Percentiles rank a stretch among this genome's conserved stretches.
These are phyloP conservation scores for Pisolithus sp. DNA, from an alignment of 768 basidiomycete genomes.

Conservation along the genomic window DNA sequence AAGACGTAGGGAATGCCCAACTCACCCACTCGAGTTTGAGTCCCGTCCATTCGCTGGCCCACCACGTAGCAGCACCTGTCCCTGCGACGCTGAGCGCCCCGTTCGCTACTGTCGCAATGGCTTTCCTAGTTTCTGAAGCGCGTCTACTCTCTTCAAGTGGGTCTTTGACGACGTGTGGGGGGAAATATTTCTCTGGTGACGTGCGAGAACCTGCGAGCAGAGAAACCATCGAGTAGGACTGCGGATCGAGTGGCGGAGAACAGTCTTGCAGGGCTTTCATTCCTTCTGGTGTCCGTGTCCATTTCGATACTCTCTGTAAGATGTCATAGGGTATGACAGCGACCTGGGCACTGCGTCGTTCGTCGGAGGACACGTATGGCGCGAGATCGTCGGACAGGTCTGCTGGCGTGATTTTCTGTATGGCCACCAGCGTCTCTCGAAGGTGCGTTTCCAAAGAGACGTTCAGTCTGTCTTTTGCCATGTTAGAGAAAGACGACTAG, in stretches of 20 bases:
- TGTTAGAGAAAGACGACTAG: background rate
- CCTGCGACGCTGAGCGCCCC: slow-evolving; percentile 63
- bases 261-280: slow-evolving; percentile 30
- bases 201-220: slow-evolving; percentile 73
- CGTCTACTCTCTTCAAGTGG: slow-evolving; percentile 43
- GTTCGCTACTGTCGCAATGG: slow-evolving; percentile 66
- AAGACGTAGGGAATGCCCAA: slow-evolving; percentile 6
- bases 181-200: slow-evolving; percentile 72
- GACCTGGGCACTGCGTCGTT: slow-evolving; percentile 8
- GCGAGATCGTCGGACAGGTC: slow-evolving; percentile 38
- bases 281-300: slow-evolving; percentile 56
- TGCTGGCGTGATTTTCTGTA: slow-evolving; percentile 41
- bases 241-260: slow-evolving; percentile 42
- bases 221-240: slow-evolving; percentile 62
- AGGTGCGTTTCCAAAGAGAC: slow-evolving; percentile 69
- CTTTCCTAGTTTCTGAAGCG: slow-evolving; percentile 50
- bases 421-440: slow-evolving; percentile 37
- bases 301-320: slow-evolving; percentile 55
- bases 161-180: slow-evolving; percentile 39
- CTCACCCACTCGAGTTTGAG: slow-evolving; percentile 77
- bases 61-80: slow-evolving; percentile 65
- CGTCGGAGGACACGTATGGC: slow-evolving; percentile 28
- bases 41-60: slow-evolving; percentile 56
- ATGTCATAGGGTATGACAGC: slow-evolving; percentile 57
- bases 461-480: slow-evolving; percentile 29